phyloP scores from a whole-genome alignment of 345 rosid genomes.

The Pugionium dolabratum region DNA sequence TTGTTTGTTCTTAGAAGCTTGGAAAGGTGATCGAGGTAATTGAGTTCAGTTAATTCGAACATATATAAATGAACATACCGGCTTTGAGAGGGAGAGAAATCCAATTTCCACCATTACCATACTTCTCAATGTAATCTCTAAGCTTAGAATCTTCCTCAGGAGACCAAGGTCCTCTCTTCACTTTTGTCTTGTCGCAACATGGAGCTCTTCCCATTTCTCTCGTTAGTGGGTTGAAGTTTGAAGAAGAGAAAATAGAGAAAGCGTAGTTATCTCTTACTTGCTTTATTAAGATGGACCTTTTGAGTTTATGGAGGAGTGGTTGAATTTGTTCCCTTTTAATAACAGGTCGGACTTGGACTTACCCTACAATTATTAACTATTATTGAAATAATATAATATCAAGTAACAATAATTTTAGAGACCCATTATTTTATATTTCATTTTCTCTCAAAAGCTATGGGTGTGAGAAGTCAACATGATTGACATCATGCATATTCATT shows the following conservation, averaged over 20 bases:
- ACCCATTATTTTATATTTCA: neutral
- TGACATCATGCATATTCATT: constrained; percentile 43
- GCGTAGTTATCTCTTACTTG: constrained; percentile 23
- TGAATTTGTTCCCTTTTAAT: constrained; percentile 40
- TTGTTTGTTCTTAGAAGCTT: neutral
- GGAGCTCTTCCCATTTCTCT: constrained; percentile 90
- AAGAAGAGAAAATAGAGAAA: constrained; percentile 18
- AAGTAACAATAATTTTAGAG: constrained; percentile 12
- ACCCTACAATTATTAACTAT: constrained; percentile 25
- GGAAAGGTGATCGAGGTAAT: neutral
- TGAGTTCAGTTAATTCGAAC: neutral
- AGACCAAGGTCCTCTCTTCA: constrained; percentile 98
- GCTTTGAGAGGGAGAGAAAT: constrained; percentile 92
- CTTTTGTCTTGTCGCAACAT: constrained; percentile 94
- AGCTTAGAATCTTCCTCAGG: constrained; percentile 94
- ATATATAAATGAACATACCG: constrained; percentile 46
- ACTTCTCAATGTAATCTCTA: constrained; percentile 71
- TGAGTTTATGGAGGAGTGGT: constrained; percentile 38
- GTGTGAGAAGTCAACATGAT: constrained; percentile 45
- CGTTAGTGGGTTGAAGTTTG: constrained; percentile 30
- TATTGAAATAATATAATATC: constrained; percentile 6
- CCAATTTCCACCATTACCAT: constrained; percentile 95
- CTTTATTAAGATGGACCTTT: constrained; percentile 28
- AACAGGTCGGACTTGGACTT: constrained; percentile 39
- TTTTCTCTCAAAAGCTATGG: constrained; percentile 31